Percentiles rank a stretch among this genome's conserved stretches.
These are phyloP conservation scores for Helotiales sp. DNA, from an alignment of 2,329 filamentous ascomycete species.

Conservation along the genomic window DNA sequence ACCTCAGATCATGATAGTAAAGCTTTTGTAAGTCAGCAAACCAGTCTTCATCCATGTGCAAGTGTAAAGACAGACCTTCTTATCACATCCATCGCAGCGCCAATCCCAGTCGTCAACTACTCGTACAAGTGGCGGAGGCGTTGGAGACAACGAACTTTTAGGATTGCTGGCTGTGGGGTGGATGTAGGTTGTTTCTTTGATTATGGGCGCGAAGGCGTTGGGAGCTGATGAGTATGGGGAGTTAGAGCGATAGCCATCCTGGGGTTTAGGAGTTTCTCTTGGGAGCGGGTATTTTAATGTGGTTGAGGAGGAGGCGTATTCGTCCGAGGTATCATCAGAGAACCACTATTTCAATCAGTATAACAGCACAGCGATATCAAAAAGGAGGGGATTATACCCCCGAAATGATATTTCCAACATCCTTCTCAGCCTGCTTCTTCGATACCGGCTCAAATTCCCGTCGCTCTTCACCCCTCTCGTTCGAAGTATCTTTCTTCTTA, in stretches of 20 bases:
- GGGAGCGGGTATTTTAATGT: neutral
- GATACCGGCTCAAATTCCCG: neutral
- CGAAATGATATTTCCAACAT: neutral
- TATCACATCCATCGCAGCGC: constrained; percentile 18
- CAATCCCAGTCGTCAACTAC: constrained; percentile 20
- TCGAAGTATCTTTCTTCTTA: neutral
- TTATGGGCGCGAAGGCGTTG: neutral
- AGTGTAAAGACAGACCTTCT: constrained; percentile 1
- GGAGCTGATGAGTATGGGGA: neutral
- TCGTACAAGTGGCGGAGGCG: neutral
- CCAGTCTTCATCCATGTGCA: neutral
- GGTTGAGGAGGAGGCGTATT: neutral
- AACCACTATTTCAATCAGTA: constrained; percentile 5
- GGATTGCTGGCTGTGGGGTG: neutral
- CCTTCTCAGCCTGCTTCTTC: neutral
- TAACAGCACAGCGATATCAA: neutral
- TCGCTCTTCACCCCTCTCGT: neutral
- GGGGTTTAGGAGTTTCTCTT: neutral
- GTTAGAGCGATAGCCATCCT: neutral
- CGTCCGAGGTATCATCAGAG: neutral
- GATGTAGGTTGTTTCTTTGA: neutral
- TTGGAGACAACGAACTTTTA: neutral
- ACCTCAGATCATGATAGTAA: constrained; percentile 8
- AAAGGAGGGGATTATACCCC: neutral
- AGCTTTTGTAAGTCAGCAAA: constrained; percentile 8